Base-by-base conservation (phyloP, 495 filamentous ascomycete species). In the Patellaria atrata region DNA sequence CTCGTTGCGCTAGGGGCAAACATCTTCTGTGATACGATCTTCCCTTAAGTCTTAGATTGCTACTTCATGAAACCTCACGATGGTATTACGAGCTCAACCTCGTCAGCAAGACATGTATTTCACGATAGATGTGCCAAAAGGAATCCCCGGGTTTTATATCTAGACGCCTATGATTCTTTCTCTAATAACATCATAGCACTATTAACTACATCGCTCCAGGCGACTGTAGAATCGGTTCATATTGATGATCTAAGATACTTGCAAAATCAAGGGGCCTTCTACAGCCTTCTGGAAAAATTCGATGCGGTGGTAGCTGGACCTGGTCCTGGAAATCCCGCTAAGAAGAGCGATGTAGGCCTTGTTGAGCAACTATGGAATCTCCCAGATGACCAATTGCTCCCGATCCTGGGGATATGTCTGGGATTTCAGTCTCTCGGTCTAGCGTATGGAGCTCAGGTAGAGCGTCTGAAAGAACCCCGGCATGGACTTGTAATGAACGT, bases 141-240 rank as follows among this genome's bases (percentile, higher is more conserved):
- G 4, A n/a, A 16, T 11, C 17, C 16, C 20, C 32, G 35, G 10
- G 45, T 94, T 33, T 71, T 97, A 27, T 85, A 89, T 54, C 58
- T 97, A 27, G 89, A 97, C 52, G 83, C 85, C 33, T 91, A 92
- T 50, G 89, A 94, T 58, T 94, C 86, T 34, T 94, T 94, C 61
- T 77, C 86, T 27, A 81, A 92, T 59, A 94, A 94, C 62, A 86
- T 94, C 40, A 70, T 86, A 27, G 67, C 76, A 11, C 72, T 89
- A 44, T 65, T 94, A 12, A 63, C 73, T 41, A 71, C 77, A 6
- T 61, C 62, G 11, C 59, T 84, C 7, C 54, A 60, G 30, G 81
- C 68, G 17, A 60, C 72, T 15, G 77, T 94, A 30, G 72, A 70
- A 5, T 67, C 75, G 9, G 64, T 91, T 39, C 71, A 70, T 36